phyloP scores from a whole-genome alignment of 2,329 filamentous ascomycete genomes.

The Ophiobolus disseminans region DNA sequence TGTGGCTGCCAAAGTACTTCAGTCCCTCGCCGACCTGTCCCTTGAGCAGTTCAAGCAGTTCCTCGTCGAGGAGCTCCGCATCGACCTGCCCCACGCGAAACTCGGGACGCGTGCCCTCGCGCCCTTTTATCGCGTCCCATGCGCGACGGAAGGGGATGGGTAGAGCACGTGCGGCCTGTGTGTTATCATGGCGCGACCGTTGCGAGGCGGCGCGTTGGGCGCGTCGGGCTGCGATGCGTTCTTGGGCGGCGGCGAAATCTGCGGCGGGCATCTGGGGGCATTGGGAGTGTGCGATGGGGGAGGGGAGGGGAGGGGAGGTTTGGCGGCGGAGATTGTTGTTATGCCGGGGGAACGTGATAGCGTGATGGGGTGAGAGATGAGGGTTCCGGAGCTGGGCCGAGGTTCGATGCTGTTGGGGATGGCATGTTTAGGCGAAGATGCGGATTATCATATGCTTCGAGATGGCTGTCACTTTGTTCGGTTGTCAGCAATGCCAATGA shows the following conservation, averaged over 20 bases:
- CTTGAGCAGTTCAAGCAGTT: slow-evolving; percentile 84
- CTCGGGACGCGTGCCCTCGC: slow-evolving; percentile 80
- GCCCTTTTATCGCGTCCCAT: slow-evolving; percentile 76
- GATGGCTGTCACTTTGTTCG: not conserved
- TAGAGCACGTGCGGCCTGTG: too few species aligned
- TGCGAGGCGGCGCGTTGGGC: slow-evolving; percentile 74
- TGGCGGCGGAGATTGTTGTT: not conserved
- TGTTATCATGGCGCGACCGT: too few species aligned
- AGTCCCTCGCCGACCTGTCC: slow-evolving; percentile 86
- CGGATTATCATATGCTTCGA: not conserved
- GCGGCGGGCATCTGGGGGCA: slow-evolving; percentile 52
- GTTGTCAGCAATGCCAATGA: not conserved
- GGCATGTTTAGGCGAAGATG: slow-evolving; percentile 13
- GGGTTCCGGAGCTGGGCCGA: slow-evolving; percentile 32
- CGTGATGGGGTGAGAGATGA: slow-evolving; percentile 25
- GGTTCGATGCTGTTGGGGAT: slow-evolving; percentile 22
- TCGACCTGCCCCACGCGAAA: slow-evolving; percentile 97
- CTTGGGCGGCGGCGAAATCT: slow-evolving; percentile 88
- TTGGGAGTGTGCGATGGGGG: slow-evolving; percentile 13
- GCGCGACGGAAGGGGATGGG: slow-evolving; percentile 65
- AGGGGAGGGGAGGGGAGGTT: slow-evolving; percentile 2
- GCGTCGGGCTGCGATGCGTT: slow-evolving; percentile 82
- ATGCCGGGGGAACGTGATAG: slow-evolving; percentile 18
- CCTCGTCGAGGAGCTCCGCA: slow-evolving; percentile 92
- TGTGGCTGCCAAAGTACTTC: slow-evolving; percentile 79